phyloP scores from a whole-genome alignment of 176 grass and related monocot species.

The Olyra latifolia region DNA sequence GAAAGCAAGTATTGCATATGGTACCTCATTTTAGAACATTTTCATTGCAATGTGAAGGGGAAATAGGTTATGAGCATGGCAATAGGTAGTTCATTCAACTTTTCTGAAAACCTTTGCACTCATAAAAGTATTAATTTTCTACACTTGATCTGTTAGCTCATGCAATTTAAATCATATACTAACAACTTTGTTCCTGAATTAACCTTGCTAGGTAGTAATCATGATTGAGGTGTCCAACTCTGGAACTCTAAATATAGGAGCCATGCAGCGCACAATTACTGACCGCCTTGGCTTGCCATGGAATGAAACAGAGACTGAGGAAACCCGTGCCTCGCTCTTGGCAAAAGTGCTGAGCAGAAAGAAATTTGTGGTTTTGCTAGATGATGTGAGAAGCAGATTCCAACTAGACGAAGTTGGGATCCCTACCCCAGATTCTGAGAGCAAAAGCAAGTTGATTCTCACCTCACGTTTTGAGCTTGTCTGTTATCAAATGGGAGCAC shows the following conservation, averaged over 20 bases:
- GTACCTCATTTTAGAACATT: not conserved
- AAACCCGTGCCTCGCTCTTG: constrained; percentile 42
- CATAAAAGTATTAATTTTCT: not conserved
- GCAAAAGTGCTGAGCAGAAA: constrained; percentile 43
- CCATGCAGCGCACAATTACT: constrained; percentile 43
- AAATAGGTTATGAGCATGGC: not conserved
- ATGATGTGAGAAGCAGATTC: constrained; percentile 47
- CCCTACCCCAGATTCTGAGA: constrained; percentile 36
- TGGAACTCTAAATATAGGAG: constrained; percentile 27
- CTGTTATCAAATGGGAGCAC: constrained; percentile 58
- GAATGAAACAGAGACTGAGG: constrained; percentile 31
- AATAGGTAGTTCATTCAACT: not conserved
- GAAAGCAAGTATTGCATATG: not conserved
- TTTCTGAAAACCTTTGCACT: too few species aligned
- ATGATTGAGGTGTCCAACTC: constrained; percentile 58
- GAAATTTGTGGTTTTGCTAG: constrained; percentile 58
- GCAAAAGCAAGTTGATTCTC: constrained; percentile 49
- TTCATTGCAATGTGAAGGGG: not conserved
- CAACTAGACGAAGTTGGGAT: constrained; percentile 50
- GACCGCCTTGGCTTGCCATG: constrained; percentile 51
- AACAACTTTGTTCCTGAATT: not conserved
- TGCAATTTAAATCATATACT: not conserved
- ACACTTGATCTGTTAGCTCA: not conserved
- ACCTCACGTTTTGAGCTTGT: constrained; percentile 41
- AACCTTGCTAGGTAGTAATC: constrained; percentile 51